Conservation (phyloP, 495 filamentous ascomycete species). For the Penicillium cataractarum region DNA sequence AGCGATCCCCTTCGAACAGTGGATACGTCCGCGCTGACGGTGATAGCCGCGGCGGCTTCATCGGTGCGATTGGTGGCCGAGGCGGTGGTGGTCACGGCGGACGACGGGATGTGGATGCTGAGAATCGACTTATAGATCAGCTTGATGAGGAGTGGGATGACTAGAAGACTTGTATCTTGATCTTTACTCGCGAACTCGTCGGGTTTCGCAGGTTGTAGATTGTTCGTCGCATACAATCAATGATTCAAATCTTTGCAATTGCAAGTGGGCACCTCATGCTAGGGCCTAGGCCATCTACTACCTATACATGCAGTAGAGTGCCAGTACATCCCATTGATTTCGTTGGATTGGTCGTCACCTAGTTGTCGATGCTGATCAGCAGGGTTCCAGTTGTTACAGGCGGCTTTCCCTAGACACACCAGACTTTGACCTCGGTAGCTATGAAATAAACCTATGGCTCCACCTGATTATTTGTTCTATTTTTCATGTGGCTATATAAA, state of each 20-base stretch:
- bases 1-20: constrained; percentile 40
- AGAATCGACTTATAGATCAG: constrained; percentile 94
- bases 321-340: no score
- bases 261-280: not conserved
- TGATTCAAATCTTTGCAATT: not conserved
- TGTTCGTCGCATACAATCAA: not conserved
- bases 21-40: constrained; percentile 59
- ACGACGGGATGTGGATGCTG: constrained; percentile 67
- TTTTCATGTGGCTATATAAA: no score
- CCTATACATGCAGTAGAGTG: no score
- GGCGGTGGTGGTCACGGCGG: constrained; percentile 43
- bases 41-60: constrained; percentile 33
- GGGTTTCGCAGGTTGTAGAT: not conserved
- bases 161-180: constrained; percentile 18
- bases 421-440: no score
- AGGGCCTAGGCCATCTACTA: not conserved
- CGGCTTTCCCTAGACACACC: no score
- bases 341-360: no score
- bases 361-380: no score
- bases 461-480: no score
- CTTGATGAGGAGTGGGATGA: constrained; percentile 85
- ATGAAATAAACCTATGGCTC: no score
- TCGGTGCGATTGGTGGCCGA: constrained; percentile 43
- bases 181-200: not conserved
- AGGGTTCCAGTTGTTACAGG: no score